A percentile compares a stretch with the other conserved stretches of the same genome.
These are phyloP conservation scores for Tricladium varicosporioides DNA, from an alignment of 2,329 filamentous ascomycete genomes.

Conservation along the genomic window DNA sequence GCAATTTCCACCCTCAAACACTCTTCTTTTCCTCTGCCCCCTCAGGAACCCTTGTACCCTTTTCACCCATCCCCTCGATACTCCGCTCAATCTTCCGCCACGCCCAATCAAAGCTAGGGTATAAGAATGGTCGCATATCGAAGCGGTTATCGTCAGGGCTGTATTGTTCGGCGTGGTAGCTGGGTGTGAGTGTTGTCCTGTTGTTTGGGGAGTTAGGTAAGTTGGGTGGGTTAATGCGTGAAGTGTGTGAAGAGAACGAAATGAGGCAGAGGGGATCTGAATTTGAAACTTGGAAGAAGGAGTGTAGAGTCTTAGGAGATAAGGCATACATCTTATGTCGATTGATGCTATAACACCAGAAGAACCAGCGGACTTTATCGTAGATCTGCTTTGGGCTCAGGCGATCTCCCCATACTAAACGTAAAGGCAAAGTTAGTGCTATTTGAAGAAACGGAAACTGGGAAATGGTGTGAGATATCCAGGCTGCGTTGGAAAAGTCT, in stretches of 20 bases:
- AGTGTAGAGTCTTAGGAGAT: conserved; percentile 28
- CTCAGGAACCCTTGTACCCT: neutral
- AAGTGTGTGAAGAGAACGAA: neutral
- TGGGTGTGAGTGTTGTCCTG: conserved; percentile 23
- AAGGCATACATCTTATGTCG: conserved; percentile 49
- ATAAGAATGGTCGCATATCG: conserved; percentile 55
- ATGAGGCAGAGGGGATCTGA: neutral
- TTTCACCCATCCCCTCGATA: conserved; percentile 7
- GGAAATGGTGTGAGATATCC: too few species aligned
- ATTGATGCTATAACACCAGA: conserved; percentile 52
- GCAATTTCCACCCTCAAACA: too few species aligned
- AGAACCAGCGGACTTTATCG: conserved; percentile 46
- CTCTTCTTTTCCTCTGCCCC: neutral
- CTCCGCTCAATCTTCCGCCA: conserved; percentile 9
- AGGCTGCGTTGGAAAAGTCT: too few species aligned
- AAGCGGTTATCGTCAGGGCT: conserved; percentile 56
- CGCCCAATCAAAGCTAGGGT: conserved; percentile 34
- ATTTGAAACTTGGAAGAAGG: conserved; percentile 31
- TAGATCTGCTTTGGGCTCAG: conserved; percentile 38
- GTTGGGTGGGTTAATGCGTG: neutral
- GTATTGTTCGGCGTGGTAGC: conserved; percentile 42
- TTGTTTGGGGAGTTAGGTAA: neutral
- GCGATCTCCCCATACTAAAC: too few species aligned
- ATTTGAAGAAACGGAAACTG: too few species aligned
- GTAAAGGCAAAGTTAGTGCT: too few species aligned